A percentile compares a stretch with the other conserved stretches of the same genome.
Conservation (phyloP, 2,329 filamentous ascomycete species). For the Aspergillus tamarii region DNA sequence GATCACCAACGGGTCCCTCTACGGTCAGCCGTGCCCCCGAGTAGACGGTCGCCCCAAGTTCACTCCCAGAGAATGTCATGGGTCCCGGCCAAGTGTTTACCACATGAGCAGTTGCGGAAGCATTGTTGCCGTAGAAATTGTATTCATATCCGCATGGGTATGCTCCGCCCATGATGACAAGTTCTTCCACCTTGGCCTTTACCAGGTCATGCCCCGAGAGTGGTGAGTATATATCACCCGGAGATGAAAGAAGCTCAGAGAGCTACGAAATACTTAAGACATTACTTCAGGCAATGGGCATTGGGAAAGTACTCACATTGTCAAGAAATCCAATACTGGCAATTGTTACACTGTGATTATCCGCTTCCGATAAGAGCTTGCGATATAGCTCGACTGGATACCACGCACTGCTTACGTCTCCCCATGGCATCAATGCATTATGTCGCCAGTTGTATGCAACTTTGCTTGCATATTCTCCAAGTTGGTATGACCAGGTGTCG, state of each 20-base stretch:
- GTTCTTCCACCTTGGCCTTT: constrained; percentile 8
- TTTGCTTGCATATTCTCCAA: constrained; percentile 12
- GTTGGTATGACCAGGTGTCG: neutral
- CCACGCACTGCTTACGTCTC: constrained; percentile 1
- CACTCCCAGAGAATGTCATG: constrained; percentile 5
- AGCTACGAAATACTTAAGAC: neutral
- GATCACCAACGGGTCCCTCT: constrained; percentile 4
- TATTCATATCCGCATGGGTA: constrained; percentile 12
- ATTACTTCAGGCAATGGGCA: neutral
- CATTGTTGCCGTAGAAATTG: constrained; percentile 8
- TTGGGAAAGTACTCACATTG: constrained; percentile 5
- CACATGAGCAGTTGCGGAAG: constrained; percentile 3
- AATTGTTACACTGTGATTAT: constrained; percentile 7
- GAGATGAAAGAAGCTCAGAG: constrained; percentile 2
- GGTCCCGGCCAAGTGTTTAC: constrained; percentile 9
- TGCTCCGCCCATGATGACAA: constrained; percentile 13
- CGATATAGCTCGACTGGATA: constrained; percentile 11
- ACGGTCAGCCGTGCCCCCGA: constrained; percentile 7
- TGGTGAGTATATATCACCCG: neutral
- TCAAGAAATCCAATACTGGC: constrained; percentile 15
- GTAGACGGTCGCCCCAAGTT: constrained; percentile 11
- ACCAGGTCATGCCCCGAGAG: constrained; percentile 8
- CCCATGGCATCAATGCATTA: constrained; percentile 1
- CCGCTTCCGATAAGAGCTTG: neutral
- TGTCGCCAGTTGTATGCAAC: constrained; percentile 9